phyloP scores from a whole-genome alignment of 306 rosid genomes.

The Parietaria judaica region DNA sequence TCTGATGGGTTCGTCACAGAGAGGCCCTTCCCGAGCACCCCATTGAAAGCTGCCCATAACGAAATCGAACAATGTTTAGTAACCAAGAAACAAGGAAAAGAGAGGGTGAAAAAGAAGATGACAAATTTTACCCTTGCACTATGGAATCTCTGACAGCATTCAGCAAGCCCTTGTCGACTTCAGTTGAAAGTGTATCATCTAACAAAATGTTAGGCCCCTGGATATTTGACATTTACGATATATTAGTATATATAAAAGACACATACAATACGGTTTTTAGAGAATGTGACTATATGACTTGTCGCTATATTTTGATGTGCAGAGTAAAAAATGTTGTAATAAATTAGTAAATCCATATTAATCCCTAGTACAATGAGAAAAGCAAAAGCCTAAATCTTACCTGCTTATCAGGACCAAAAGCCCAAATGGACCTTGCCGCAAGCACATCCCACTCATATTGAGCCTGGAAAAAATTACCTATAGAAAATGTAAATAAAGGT shows the following conservation, averaged over 20 bases:
- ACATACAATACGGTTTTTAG: neutral
- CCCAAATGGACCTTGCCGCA: slow-evolving; percentile 97
- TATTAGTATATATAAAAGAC: no score
- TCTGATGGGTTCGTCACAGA: slow-evolving; percentile 96
- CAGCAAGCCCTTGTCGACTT: slow-evolving; percentile 81
- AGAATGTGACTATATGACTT: neutral
- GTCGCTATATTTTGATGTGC: no score
- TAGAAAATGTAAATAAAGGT: neutral
- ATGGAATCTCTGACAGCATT: slow-evolving; percentile 91
- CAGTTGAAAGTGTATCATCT: slow-evolving; percentile 90
- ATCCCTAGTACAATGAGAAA: neutral
- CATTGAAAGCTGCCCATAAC: slow-evolving; percentile 72
- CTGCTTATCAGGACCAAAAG: slow-evolving; percentile 99
- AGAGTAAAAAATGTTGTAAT: no score
- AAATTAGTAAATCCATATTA: no score
- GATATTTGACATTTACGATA: slow-evolving; percentile 3
- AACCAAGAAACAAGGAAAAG: neutral
- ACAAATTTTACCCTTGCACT: slow-evolving; percentile 79
- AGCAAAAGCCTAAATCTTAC: slow-evolving; percentile 24
- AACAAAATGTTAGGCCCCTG: slow-evolving; percentile 95
- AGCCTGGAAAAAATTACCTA: slow-evolving; percentile 93
- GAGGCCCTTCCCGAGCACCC: slow-evolving; percentile 99
- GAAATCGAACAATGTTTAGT: slow-evolving; percentile 12
- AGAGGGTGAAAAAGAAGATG: slow-evolving; percentile 4
- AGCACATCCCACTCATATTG: slow-evolving; percentile 96